Conservation (phyloP, 176 grass and related monocot species). For the Guadua angustifolia region DNA sequence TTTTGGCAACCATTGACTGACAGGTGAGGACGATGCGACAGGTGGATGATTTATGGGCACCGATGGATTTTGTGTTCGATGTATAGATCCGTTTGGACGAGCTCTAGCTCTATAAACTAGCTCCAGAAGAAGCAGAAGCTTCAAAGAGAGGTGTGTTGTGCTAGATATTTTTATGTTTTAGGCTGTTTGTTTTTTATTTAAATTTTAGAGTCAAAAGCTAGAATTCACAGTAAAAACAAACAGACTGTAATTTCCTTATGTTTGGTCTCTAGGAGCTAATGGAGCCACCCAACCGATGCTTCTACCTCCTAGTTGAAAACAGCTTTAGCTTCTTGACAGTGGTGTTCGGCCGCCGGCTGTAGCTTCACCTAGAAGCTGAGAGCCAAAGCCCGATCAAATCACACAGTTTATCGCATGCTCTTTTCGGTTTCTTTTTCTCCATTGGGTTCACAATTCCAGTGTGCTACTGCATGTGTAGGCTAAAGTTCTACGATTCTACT, state of each 20-base stretch:
- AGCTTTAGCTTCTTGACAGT: background rate
- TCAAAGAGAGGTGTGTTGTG: background rate
- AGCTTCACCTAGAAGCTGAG: background rate
- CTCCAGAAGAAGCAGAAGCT: background rate
- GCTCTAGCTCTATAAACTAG: background rate
- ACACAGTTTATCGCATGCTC: no score
- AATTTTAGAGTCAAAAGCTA: no score
- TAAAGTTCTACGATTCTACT: background rate
- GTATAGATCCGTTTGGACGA: background rate
- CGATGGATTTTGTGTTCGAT: background rate
- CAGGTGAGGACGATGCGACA: background rate
- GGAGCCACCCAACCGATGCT: background rate
- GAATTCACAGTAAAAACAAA: no score
- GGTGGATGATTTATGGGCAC: background rate
- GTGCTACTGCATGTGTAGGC: background rate
- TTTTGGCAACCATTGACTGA: background rate
- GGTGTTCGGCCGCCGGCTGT: background rate
- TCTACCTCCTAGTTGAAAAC: background rate
- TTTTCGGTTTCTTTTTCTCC: background rate
- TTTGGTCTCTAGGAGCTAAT: background rate
- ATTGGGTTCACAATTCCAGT: background rate
- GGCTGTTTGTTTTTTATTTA: no score
- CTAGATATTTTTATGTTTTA: no score
- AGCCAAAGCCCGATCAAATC: background rate
- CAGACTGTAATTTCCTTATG: background rate